Percentiles rank a stretch among this genome's conserved stretches.
These are phyloP conservation scores for Malus domestica DNA, from an alignment of 306 rosid genomes.

Conservation along the genomic window DNA sequence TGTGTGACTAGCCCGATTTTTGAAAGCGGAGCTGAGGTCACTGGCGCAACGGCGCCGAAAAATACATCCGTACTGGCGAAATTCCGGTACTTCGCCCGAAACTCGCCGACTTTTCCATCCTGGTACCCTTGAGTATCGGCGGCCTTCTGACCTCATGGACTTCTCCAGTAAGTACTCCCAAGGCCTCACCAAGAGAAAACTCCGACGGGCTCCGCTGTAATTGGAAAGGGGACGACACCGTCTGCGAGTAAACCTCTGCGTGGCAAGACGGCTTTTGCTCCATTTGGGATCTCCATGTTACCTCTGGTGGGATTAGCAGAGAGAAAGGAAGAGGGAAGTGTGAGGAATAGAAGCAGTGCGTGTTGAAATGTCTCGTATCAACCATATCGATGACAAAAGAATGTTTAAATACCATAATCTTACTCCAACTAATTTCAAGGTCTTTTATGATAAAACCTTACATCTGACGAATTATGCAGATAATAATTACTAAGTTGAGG, in stretches of 20 bases:
- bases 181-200: slow-evolving; percentile 29
- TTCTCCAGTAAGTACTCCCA: not conserved
- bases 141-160: not conserved
- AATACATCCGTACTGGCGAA: slow-evolving; percentile 21
- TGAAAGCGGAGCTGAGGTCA: slow-evolving; percentile 22
- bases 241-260: slow-evolving; percentile 11
- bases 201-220: slow-evolving; percentile 43
- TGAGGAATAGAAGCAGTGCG: slow-evolving; percentile 3
- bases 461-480: no score
- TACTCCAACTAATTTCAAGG: no score
- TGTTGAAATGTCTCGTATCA: no score
- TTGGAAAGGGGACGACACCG: slow-evolving; percentile 9
- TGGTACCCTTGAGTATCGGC: not conserved
- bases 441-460: no score
- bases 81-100: slow-evolving; percentile 1
- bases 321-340: slow-evolving; percentile 4
- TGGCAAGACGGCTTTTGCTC: slow-evolving; percentile 17
- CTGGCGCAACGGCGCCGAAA: slow-evolving; percentile 20
- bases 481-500: no score
- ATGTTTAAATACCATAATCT: no score
- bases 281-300: slow-evolving; percentile 15
- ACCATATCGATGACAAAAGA: no score
- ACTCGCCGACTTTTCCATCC: slow-evolving; percentile 26
- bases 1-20: slow-evolving; percentile 26
- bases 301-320: slow-evolving; percentile 11